These are phyloP conservation scores for Calycina marina DNA, from an alignment of 2,329 filamentous ascomycete species.

Conservation along the genomic window DNA sequence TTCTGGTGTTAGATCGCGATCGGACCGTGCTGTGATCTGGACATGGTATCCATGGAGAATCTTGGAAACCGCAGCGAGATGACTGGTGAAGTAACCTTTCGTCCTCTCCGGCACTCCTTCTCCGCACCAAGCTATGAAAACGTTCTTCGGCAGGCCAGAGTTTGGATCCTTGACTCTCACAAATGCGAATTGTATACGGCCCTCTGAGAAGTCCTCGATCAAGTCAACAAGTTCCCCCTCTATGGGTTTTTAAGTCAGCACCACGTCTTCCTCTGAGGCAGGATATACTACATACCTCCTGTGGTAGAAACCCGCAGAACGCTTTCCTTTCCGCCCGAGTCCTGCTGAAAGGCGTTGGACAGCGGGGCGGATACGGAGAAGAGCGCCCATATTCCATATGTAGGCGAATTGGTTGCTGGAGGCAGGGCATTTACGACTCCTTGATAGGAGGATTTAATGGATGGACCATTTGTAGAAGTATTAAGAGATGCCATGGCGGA, in stretches of 20 bases:
- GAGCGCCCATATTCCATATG: conserved; percentile 83
- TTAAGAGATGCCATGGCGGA: conserved; percentile 61
- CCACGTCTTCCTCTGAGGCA: conserved; percentile 3
- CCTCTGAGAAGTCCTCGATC: conserved; percentile 92
- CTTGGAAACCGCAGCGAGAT: conserved; percentile 78
- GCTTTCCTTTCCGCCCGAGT: conserved; percentile 75
- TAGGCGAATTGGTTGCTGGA: conserved; percentile 54
- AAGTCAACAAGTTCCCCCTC: conserved; percentile 85
- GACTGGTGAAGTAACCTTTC: conserved; percentile 96
- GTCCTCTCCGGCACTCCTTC: conserved; percentile 96
- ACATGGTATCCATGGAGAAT: conserved; percentile 95
- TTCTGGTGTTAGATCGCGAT: conserved; percentile 76
- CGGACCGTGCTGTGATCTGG: conserved; percentile 88
- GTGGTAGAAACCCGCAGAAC: conserved; percentile 87
- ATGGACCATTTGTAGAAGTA: conserved; percentile 63
- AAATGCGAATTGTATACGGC: conserved; percentile 91
- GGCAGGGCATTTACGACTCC: conserved; percentile 47
- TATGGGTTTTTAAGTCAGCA: conserved; percentile 24
- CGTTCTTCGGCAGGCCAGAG: conserved; percentile 74
- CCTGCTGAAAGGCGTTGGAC: conserved; percentile 78
- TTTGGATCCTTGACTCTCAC: conserved; percentile 95
- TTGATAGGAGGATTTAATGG: conserved; percentile 73
- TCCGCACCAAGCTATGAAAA: conserved; percentile 92
- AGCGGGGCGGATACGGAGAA: conserved; percentile 89
- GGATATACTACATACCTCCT: conserved; percentile 43